These are phyloP conservation scores for Kwoniella shandongensis DNA, from an alignment of 768 basidiomycete species.

Conservation along the genomic window DNA sequence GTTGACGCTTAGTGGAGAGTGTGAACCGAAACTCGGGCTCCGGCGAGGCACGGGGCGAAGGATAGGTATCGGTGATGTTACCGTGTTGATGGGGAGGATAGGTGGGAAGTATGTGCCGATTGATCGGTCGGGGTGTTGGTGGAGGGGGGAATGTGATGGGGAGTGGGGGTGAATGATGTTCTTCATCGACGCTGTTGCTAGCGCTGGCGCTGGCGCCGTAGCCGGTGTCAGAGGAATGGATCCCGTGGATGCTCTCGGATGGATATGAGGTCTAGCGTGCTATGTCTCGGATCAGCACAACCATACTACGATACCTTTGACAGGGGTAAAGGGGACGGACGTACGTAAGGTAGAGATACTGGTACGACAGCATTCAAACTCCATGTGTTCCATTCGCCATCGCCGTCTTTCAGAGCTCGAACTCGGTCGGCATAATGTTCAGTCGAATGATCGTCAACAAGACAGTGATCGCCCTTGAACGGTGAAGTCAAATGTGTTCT, in stretches of 20 bases:
- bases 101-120: too few species aligned
- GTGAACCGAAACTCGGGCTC: conserved; percentile 10
- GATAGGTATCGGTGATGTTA: conserved; percentile 6
- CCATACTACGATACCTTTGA: neutral
- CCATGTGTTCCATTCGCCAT: conserved; percentile 18
- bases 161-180: conserved; percentile 17
- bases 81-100: neutral
- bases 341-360: conserved; percentile 18
- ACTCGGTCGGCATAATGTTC: conserved; percentile 17
- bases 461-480: conserved; percentile 1
- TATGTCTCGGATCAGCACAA: conserved; percentile 1
- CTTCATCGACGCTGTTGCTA: too few species aligned
- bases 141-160: conserved; percentile 13
- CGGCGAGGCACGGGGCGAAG: conserved; percentile 1
- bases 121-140: neutral
- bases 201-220: too few species aligned
- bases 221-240: conserved; percentile 11
- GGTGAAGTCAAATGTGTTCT: conserved; percentile 13
- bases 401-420: conserved; percentile 13
- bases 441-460: conserved; percentile 1
- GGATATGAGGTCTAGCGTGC: conserved; percentile 22
- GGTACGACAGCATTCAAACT: conserved; percentile 17
- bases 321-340: conserved; percentile 1
- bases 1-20: conserved; percentile 17
- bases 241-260: conserved; percentile 12